A percentile compares a stretch with the other conserved stretches of the same genome.
Evolutionary conservation across 805 yeast genomes (phyloP).

Genomic region (Teunomyces barrocoloradensis): DNA sequence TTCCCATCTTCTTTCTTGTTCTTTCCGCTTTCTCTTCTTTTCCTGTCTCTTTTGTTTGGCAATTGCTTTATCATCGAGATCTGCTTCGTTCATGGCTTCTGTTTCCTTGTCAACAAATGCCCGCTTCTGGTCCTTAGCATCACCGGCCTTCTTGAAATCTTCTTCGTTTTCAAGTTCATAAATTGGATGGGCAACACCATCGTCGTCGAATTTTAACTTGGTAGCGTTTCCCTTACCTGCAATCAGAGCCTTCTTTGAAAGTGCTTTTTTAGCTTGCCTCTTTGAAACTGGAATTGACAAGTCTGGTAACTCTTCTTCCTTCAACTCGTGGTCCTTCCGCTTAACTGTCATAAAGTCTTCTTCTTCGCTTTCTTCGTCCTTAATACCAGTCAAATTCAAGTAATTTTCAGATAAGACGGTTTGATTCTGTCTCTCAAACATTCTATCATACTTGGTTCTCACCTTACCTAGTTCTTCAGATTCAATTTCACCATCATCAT

Average conservation of each 20-base stretch:
- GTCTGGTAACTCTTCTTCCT: conserved; percentile 64
- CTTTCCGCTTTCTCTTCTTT: conserved; percentile 86
- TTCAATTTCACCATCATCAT: conserved; percentile 56
- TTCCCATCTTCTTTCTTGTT: conserved; percentile 57
- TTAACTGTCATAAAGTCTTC: conserved; percentile 82
- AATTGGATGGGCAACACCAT: conserved; percentile 86
- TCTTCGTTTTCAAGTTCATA: conserved; percentile 91
- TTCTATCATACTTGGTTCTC: conserved; percentile 87
- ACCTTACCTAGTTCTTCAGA: conserved; percentile 45
- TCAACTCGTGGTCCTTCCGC: conserved; percentile 69
- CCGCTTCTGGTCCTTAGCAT: conserved; percentile 63
- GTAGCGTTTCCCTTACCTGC: conserved; percentile 65
- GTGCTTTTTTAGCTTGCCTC: conserved; percentile 79
- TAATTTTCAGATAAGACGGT: conserved; percentile 89
- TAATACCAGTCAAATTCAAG: conserved; percentile 60
- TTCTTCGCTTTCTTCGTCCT: conserved; percentile 43
- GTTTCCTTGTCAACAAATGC: conserved; percentile 67
- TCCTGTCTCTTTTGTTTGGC: conserved; percentile 80
- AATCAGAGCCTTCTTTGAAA: conserved; percentile 75
- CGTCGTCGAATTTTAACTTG: conserved; percentile 87
- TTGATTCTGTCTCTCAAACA: conserved; percentile 95
- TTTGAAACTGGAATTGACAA: conserved; percentile 69
- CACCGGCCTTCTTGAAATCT: conserved; percentile 74
- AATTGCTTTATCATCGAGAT: conserved; percentile 70
- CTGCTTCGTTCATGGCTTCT: conserved; percentile 66